A percentile compares a stretch with the other conserved stretches of the same genome.
These are phyloP conservation scores for Escovopsis weberi DNA, from an alignment of 2,329 filamentous ascomycete genomes.

Conservation along the genomic window DNA sequence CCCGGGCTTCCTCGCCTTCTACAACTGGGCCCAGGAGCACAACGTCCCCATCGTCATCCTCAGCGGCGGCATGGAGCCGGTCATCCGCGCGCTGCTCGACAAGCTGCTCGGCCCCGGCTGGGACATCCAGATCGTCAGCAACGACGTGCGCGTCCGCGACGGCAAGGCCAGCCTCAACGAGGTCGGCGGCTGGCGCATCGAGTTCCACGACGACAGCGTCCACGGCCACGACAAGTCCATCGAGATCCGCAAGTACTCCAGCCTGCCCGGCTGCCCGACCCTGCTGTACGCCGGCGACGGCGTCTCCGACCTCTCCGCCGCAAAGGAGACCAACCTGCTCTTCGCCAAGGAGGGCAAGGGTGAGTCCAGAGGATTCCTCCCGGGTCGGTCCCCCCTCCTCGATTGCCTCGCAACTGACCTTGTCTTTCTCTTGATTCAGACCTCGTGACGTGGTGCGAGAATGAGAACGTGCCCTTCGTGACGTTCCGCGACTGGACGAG, in stretches of 20 bases:
- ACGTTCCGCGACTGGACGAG: slow-evolving; percentile 73
- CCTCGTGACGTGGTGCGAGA: slow-evolving; percentile 74
- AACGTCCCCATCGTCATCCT: slow-evolving; percentile 88
- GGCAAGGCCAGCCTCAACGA: slow-evolving; percentile 58
- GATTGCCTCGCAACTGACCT: neutral
- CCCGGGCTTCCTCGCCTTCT: slow-evolving; percentile 77
- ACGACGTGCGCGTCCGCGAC: slow-evolving; percentile 51
- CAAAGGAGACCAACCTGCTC: slow-evolving; percentile 79
- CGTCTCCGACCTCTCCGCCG: slow-evolving; percentile 82
- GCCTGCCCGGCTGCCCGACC: slow-evolving; percentile 59
- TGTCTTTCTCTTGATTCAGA: slow-evolving; percentile 33
- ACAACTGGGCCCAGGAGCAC: slow-evolving; percentile 63
- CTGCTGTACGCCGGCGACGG: slow-evolving; percentile 95
- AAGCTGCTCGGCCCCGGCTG: slow-evolving; percentile 65
- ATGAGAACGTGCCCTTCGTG: slow-evolving; percentile 73
- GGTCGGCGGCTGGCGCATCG: slow-evolving; percentile 73
- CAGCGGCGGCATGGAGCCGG: slow-evolving; percentile 81
- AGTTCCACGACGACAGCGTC: slow-evolving; percentile 73
- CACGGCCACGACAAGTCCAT: slow-evolving; percentile 97
- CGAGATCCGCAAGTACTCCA: slow-evolving; percentile 76
- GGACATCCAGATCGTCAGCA: slow-evolving; percentile 82
- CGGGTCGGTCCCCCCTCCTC: neutral
- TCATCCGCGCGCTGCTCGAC: slow-evolving; percentile 72
- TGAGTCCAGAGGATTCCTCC: slow-evolving; percentile 22
- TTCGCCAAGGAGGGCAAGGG: slow-evolving; percentile 87